phyloP scores from a whole-genome alignment of 2,329 filamentous ascomycete species.

The Capronia epimyces region DNA sequence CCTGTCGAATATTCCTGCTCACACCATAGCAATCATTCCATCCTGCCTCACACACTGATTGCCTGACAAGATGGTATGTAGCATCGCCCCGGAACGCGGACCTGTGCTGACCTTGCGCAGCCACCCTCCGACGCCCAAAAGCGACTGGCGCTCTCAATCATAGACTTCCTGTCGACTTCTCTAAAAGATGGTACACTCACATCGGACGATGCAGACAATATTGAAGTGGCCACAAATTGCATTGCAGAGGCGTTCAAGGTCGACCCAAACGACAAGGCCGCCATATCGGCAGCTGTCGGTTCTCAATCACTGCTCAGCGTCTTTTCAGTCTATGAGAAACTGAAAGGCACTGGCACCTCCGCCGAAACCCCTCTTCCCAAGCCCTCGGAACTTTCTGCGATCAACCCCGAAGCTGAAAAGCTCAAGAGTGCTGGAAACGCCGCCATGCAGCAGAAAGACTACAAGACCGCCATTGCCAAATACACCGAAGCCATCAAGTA shows the following conservation, averaged over 20 bases:
- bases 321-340: conserved; percentile 93
- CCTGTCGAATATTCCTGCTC: no score
- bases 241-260: conserved; percentile 95
- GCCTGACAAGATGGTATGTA: conserved; percentile 6
- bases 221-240: conserved; percentile 91
- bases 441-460: conserved; percentile 93
- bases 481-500: conserved; percentile 84
- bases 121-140: conserved; percentile 55
- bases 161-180: conserved; percentile 85
- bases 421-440: conserved; percentile 89
- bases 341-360: conserved; percentile 60
- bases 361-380: conserved; percentile 39
- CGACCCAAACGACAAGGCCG: conserved; percentile 69
- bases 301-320: conserved; percentile 83
- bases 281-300: conserved; percentile 71
- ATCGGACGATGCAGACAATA: conserved; percentile 82
- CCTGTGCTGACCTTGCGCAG: conserved; percentile 8
- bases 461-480: conserved; percentile 70
- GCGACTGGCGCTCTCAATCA: conserved; percentile 92
- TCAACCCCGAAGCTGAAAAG: conserved; percentile 69
- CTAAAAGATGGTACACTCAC: conserved; percentile 82
- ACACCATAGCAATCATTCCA: no score
- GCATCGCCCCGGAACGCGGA: neutral
- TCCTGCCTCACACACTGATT: neutral
- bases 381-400: conserved; percentile 35